Evolutionary conservation across 2,329 filamentous ascomycete species (phyloP), one percentile per base, ranked within the genome.

Genomic region (Hypoxylon sp.): DNA sequence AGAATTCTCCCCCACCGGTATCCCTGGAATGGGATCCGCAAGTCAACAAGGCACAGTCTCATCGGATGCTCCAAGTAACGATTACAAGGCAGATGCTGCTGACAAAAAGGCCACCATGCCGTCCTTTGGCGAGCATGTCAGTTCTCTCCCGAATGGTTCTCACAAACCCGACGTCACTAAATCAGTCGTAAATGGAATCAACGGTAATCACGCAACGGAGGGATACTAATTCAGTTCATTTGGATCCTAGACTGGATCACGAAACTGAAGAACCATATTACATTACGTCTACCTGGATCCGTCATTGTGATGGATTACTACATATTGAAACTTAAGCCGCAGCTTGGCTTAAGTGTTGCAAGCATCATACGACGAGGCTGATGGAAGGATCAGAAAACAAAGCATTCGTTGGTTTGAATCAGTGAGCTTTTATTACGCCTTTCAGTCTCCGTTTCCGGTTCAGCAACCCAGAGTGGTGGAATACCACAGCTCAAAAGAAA

Each of bases 1-100:
- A 0, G 89, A 90, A 68, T 91, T 91, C 72, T 84, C 86, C 6
- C 88, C 88, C 13, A 63, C 63, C 22, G 70, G 66, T 7, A 71
- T 71, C 33, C 56, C 63, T 50, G 64, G 64, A 31, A 64, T 57
- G 35, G 64, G 66, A 14, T 13, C 17, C 13, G 37, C 58, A 25
- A 71, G 55, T 37, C 67, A 65, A 53, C 54, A 74, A 14, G 58
- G 54, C 10, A 22, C 56, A 27, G 53, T 25, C 42, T 57, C 57
- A 8, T 48, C 62, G 4, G 51, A 69, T 56, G 17, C 33, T 27
- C n/a, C 8, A 22, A 31, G 51, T 37, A 62, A 54, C 56, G 65
- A 37, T 7, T 51, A 30, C 17, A 60, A 44, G 20, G 30, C 17
- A 11, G 69, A 65, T 14, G 71, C 66, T 14, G n/a, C 50, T 10